Evolutionary conservation across 2,329 filamentous ascomycete genomes (phyloP).

Genomic region (Calonectria multiphialidica): DNA sequence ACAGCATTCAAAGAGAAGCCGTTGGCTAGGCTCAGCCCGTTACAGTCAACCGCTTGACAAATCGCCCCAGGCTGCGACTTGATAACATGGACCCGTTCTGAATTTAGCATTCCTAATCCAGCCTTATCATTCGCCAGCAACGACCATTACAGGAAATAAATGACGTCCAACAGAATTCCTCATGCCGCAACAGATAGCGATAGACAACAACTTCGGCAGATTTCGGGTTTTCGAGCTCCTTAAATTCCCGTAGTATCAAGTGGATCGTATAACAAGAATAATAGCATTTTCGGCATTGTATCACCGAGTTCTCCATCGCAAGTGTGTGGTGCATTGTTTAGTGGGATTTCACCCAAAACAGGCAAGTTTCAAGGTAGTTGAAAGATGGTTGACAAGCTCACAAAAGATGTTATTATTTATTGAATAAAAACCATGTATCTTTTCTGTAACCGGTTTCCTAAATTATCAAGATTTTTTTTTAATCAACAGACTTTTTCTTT

Average conservation of each 20-base stretch:
- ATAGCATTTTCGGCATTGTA: not conserved
- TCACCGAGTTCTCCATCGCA: not conserved
- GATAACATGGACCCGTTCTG: not conserved
- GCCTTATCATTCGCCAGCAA: not conserved
- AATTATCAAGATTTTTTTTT: conserved; percentile 35
- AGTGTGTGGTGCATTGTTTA: too few relatives aligned
- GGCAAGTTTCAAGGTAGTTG: too few relatives aligned
- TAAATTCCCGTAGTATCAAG: not conserved
- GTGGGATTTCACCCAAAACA: too few relatives aligned
- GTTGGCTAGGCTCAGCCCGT: not conserved
- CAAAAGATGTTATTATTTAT: conserved; percentile 37
- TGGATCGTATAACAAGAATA: not conserved
- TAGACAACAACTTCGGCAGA: not conserved
- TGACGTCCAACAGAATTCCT: not conserved
- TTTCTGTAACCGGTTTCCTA: conserved; percentile 34
- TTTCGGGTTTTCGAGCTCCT: not conserved
- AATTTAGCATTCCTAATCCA: not conserved
- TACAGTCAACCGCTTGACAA: conserved; percentile 19
- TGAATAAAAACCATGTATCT: conserved; percentile 35
- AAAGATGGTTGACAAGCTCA: conserved; percentile 11
- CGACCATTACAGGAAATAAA: not conserved
- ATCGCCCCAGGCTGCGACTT: not conserved
- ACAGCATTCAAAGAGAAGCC: not conserved
- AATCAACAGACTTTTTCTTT: conserved; percentile 45
- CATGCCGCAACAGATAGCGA: not conserved